Base-by-base conservation (phyloP, 495 filamentous ascomycete genomes). In the Cercophora scortea region DNA sequence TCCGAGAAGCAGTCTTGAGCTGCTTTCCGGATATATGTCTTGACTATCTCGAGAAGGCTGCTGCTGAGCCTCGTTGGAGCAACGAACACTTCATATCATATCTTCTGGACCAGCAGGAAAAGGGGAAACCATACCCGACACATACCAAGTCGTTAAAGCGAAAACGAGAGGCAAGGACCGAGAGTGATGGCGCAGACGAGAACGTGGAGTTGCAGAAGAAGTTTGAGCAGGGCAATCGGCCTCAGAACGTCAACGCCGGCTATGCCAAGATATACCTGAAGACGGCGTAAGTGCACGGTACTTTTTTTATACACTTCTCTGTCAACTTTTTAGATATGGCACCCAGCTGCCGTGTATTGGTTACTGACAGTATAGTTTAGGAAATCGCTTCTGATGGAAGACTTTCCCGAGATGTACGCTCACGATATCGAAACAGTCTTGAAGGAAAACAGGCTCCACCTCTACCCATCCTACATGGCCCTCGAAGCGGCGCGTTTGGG, bases 11-110 rank as follows among this genome's bases (percentile, higher is more conserved):
- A 13, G 57, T 70, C n/a, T 50, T 60, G 35, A 36, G 38, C 8
- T 51, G 65, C 8, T 72, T 76, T 47, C 71, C 73, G 0, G 64
- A 74, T 40, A 69, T 76, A 7, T 73, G 68, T 45, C 64, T 33
- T 0, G 49, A 69, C 0, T 65, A 68, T 42, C 48, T 72, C 1
- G 19, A 47, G 6, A 19, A 50, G 7, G 17, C 63, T n/a, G 50
- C 40, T 1, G 6, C 34, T 4, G 43, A 57, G 16, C 42, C 61
- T 43, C 17, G 17, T 0, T 55, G 64, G 35, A 35, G 65, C 32
- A 9, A 50, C 3, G 58, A 64, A 12, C 33, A 12, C 1, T 39
- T 67, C 17, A 59, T 70, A 32, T 38, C 45, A 4, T 17, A 45
- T 15, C 58, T 74, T 40, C 50, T 75, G 34, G 66, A 73, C 40